These are phyloP conservation scores for Neofusicoccum cordaticola DNA, from an alignment of 2,329 filamentous ascomycete genomes.

Conservation along the genomic window DNA sequence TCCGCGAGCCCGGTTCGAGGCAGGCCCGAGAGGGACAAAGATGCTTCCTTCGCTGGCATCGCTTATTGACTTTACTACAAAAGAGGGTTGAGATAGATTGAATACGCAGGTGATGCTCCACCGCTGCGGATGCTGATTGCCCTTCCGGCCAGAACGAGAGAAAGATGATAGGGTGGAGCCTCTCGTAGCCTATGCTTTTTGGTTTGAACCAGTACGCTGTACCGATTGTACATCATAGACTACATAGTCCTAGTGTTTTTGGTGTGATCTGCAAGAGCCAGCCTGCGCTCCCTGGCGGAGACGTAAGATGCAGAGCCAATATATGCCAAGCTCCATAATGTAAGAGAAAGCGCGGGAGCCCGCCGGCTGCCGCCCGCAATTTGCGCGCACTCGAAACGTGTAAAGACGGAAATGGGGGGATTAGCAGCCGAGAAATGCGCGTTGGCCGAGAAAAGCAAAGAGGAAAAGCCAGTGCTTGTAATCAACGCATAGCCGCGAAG, in stretches of 20 bases:
- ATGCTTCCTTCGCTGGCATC: not conserved
- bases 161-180: not conserved
- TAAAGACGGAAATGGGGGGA: not conserved
- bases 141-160: not conserved
- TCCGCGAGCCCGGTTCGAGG: not conserved
- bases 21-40: not conserved
- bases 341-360: not conserved
- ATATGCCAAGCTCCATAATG: slow-evolving; percentile 5
- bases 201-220: not conserved
- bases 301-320: slow-evolving; percentile 1
- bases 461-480: not conserved
- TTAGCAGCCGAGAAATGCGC: slow-evolving; percentile 8
- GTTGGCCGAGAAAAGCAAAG: slow-evolving; percentile 5
- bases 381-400: slow-evolving; percentile 1
- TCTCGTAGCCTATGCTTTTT: not conserved
- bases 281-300: not conserved
- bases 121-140: not conserved
- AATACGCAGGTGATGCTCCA: not conserved
- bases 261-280: not conserved
- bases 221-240: not conserved
- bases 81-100: not conserved
- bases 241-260: not conserved
- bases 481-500: slow-evolving; percentile 10
- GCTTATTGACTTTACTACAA: not conserved
- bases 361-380: not conserved